Evolutionary conservation across 495 filamentous ascomycete genomes (phyloP), one percentile per base, ranked within the genome.

Genomic region (Penicillium canariense): DNA sequence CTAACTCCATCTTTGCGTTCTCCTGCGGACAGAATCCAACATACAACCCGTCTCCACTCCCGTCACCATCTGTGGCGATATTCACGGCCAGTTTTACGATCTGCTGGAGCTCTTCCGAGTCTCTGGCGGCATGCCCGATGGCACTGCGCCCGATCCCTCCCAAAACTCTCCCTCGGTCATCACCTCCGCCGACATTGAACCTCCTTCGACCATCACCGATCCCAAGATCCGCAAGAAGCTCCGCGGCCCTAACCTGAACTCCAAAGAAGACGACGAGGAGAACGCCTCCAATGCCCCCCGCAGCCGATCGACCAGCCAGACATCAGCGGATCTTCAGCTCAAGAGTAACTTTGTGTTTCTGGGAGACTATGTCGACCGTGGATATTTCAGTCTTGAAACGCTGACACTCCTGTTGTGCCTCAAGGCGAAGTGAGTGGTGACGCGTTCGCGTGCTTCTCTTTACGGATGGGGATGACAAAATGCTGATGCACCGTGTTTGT

Each of bases 1-100:
- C 38, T 42, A 10, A 42, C 38, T 14, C 30, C 48, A 14, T 26
- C 9, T 40, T 26, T 15, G 9, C 18, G n/a, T 17, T 23, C 35
- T 48, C 12, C 36, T 27, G 15, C 11, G 5, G 14, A 12, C 58
- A 96, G 94, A 98, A 78, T 96, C 91, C 47, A 98, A 98, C 70
- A 96, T 98, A 28, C 92, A 96, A 67, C 94, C 95, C 18, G 94
- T 98, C 26, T 82, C 84, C 14, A 96, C 95, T 0, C 94, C 94
- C n/a, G 94, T 98, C 49, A 98, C 94, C 26, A 86, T 98, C 59
- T 98, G 94, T 66, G 94, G 94, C 64, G 94, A 98, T 68, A 96
- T 98, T 61, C 94, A 98, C 73, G 94, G 94, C 63, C 94, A 98
- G 75, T 98, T 97, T 74, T 98, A 97, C 79, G 94, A 98, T 71